A percentile compares a stretch with the other conserved stretches of the same genome.
These are phyloP conservation scores for Triticum monococcum DNA, from an alignment of 176 grass and related monocot genomes.

Conservation along the genomic window DNA sequence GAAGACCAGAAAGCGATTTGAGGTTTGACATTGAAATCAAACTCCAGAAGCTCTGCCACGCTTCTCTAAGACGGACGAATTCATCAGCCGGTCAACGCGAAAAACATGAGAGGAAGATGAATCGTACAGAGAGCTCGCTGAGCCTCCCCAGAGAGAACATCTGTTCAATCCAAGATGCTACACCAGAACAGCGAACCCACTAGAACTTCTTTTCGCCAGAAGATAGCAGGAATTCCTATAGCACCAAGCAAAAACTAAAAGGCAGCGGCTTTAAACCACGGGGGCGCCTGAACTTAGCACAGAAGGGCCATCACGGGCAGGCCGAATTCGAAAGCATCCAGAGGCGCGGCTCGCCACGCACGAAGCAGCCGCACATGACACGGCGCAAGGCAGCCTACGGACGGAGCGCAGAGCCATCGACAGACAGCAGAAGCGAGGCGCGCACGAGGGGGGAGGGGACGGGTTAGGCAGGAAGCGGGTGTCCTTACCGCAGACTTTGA, in stretches of 20 bases:
- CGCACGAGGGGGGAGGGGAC: not conserved
- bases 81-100: not conserved
- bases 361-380: not conserved
- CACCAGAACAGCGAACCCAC: not conserved
- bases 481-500: constrained; percentile 79
- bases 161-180: not conserved
- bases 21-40: constrained; percentile 6
- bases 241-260: too few species aligned
- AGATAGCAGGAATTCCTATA: not conserved
- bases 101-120: not conserved
- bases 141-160: not conserved
- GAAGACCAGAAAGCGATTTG: not conserved
- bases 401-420: not conserved
- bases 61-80: not conserved
- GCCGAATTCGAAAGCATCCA: not conserved
- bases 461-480: not conserved
- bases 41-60: not conserved
- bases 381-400: not conserved
- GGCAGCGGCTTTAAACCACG: not conserved
- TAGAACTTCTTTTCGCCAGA: not conserved
- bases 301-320: not conserved
- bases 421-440: not conserved
- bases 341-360: not conserved
- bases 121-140: not conserved
- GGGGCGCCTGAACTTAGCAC: not conserved